Percentiles rank a stretch among this genome's conserved stretches.
These are phyloP conservation scores for Solanum lycopersicoides DNA, from an alignment of 257 asterid genomes.

Conservation along the genomic window DNA sequence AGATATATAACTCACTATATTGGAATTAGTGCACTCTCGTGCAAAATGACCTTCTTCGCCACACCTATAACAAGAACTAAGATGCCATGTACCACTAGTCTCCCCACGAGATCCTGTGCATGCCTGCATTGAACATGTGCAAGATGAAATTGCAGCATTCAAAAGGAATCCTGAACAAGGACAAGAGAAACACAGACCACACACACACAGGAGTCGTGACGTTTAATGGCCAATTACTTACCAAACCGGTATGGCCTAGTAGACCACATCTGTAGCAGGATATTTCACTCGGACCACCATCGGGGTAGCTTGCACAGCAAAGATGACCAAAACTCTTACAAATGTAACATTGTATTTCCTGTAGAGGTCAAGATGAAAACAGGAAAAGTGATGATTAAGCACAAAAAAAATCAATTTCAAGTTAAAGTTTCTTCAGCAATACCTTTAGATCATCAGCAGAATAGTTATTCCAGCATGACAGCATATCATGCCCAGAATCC, in stretches of 20 bases:
- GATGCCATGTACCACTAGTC: constrained; percentile 16
- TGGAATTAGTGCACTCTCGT: constrained; percentile 70
- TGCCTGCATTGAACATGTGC: constrained; percentile 31
- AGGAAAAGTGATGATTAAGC: background rate
- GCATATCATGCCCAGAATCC: constrained; percentile 77
- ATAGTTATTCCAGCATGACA: constrained; percentile 61
- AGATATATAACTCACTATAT: constrained; percentile 25
- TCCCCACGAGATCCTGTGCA: constrained; percentile 36
- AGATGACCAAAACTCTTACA: constrained; percentile 80
- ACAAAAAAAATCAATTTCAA: background rate
- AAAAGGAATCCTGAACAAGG: background rate
- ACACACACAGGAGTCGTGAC: background rate
- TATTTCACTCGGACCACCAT: constrained; percentile 38
- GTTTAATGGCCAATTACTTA: background rate
- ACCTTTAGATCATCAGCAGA: constrained; percentile 77
- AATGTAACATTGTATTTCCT: constrained; percentile 76
- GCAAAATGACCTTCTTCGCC: constrained; percentile 84
- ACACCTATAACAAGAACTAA: constrained; percentile 61
- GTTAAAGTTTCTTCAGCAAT: background rate
- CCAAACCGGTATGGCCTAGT: constrained; percentile 82
- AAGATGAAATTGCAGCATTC: background rate
- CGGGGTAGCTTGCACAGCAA: constrained; percentile 53
- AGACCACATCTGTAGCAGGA: constrained; percentile 91
- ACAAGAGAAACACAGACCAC: background rate
- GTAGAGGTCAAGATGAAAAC: constrained; percentile 1